A percentile compares a stretch with the other conserved stretches of the same genome.
Conservation (phyloP, 352 stramenopile genomes). For the Peronospora belbahrii region DNA sequence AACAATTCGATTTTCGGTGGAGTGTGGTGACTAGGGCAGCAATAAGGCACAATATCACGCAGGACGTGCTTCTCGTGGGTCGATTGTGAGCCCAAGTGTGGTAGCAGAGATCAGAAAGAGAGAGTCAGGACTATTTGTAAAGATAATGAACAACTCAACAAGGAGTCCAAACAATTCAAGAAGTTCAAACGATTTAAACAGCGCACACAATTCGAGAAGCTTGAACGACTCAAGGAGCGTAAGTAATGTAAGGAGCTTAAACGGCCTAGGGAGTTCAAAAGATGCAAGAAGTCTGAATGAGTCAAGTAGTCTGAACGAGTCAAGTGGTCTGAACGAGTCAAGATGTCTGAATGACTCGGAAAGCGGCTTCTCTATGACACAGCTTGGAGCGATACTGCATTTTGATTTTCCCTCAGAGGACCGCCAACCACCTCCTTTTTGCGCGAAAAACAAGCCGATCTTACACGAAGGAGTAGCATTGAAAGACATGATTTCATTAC, state of each 20-base stretch:
- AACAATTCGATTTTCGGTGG: slow-evolving; percentile 18
- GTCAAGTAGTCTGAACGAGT: too few species aligned
- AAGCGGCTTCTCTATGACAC: slow-evolving; percentile 29
- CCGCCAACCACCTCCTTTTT: slow-evolving; percentile 1
- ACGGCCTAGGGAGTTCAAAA: too few species aligned
- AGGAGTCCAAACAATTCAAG: too few species aligned
- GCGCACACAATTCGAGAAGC: too few species aligned
- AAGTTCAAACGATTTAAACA: too few species aligned
- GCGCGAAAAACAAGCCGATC: slow-evolving; percentile 6
- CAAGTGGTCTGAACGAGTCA: background rate
- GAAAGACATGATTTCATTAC: slow-evolving; percentile 42
- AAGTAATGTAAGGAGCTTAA: too few species aligned
- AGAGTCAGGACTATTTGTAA: slow-evolving; percentile 11
- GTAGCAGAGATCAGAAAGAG: slow-evolving; percentile 1
- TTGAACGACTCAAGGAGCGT: too few species aligned
- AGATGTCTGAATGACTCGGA: slow-evolving; percentile 22
- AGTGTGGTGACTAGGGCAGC: background rate
- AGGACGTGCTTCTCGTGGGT: slow-evolving; percentile 1
- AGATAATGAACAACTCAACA: slow-evolving; percentile 9
- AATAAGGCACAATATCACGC: slow-evolving; percentile 11
- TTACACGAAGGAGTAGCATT: slow-evolving; percentile 26
- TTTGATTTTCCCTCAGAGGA: slow-evolving; percentile 26
- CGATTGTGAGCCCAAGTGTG: slow-evolving; percentile 6
- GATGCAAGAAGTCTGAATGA: too few species aligned
- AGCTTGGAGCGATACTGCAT: slow-evolving; percentile 21